phyloP scores from a whole-genome alignment of 2,329 filamentous ascomycete species.

The Paracorniculantispora psalliotae region DNA sequence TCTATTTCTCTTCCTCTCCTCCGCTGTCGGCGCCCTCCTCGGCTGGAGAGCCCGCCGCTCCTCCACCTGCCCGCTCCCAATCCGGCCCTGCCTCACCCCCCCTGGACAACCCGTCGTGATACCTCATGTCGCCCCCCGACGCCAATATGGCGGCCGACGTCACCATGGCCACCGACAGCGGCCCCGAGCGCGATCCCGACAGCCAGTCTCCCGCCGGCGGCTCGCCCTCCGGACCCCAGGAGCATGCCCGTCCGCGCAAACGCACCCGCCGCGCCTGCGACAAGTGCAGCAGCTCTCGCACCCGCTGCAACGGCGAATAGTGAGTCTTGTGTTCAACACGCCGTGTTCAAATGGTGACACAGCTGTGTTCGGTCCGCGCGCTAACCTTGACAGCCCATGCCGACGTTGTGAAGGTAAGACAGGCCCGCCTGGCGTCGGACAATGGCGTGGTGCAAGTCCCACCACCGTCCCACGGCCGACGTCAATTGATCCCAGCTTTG shows the following conservation, averaged over 20 bases:
- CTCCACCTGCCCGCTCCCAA: no score
- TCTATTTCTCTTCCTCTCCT: no score
- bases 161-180: constrained; percentile 1
- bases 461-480: no score
- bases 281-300: constrained; percentile 34
- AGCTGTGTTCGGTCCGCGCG: no score
- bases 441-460: not conserved
- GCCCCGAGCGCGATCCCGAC: constrained; percentile 2
- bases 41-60: no score
- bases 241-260: constrained; percentile 24
- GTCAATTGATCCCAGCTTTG: no score
- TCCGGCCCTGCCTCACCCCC: no score
- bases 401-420: constrained; percentile 33
- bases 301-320: constrained; percentile 40
- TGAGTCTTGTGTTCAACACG: no score
- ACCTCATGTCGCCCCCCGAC: not conserved
- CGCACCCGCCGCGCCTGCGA: constrained; percentile 27
- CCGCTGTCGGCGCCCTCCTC: no score
- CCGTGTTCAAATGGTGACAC: no score
- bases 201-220: constrained; percentile 17
- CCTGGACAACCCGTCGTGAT: not conserved
- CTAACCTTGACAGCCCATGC: no score
- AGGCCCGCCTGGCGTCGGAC: not conserved
- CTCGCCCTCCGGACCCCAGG: not conserved
- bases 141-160: not conserved